These are phyloP conservation scores for Triticum dicoccoides DNA, from an alignment of 176 grass and related monocot species.

Conservation along the genomic window DNA sequence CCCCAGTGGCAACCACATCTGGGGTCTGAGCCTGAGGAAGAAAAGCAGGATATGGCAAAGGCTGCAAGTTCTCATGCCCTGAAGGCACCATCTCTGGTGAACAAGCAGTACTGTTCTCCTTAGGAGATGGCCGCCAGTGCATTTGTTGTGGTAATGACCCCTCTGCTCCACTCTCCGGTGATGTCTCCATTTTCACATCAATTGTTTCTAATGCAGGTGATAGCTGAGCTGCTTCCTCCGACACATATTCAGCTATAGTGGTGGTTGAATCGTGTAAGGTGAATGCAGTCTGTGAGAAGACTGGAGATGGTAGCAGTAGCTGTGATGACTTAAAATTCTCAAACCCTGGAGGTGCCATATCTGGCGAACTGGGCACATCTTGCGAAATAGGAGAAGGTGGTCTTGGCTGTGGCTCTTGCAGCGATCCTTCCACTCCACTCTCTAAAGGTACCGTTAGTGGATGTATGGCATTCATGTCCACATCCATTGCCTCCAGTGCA, in stretches of 20 bases:
- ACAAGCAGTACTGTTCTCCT: not conserved
- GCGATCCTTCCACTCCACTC: not conserved
- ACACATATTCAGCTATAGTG: constrained; percentile 8
- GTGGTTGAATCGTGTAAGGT: not conserved
- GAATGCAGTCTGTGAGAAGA: constrained; percentile 8
- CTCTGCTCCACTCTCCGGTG: not conserved
- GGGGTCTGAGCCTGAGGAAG: constrained; percentile 18
- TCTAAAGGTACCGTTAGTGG: not conserved
- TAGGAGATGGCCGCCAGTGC: not conserved
- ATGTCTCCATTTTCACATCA: not conserved
- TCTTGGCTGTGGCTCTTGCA: not conserved
- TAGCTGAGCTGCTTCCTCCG: not conserved
- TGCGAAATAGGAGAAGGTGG: constrained; percentile 6
- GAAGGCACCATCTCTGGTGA: constrained; percentile 15
- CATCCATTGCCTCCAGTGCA: constrained; percentile 9
- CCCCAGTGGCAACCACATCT: constrained; percentile 7
- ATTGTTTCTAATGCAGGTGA: not conserved
- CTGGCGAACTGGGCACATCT: not conserved
- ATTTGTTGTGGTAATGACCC: not conserved
- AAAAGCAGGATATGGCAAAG: not conserved
- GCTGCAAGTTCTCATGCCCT: constrained; percentile 19
- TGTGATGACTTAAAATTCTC: constrained; percentile 31
- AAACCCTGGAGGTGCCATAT: constrained; percentile 35
- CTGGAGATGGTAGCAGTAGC: not conserved
- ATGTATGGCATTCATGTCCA: constrained; percentile 3